These are phyloP conservation scores for Biscutella auriculata DNA, from an alignment of 441 rosid species.

Conservation along the genomic window DNA sequence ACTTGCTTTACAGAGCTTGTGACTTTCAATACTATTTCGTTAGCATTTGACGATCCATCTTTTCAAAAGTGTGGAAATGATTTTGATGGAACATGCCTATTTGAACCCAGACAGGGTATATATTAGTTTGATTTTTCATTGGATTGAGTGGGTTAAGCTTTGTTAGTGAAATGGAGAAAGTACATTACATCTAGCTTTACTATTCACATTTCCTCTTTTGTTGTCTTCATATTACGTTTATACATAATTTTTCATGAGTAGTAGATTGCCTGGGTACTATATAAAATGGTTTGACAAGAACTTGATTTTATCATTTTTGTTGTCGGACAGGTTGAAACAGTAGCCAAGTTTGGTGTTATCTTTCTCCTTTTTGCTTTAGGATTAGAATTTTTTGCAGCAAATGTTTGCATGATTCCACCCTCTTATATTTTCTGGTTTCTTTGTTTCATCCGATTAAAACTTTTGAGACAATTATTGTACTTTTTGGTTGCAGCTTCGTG, in stretches of 20 bases:
- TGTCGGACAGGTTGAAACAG: constrained; percentile 79
- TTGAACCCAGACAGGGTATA: constrained; percentile 29
- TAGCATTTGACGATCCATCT: constrained; percentile 7
- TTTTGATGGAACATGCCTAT: neutral
- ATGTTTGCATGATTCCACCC: constrained; percentile 39
- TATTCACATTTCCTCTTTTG: constrained; percentile 1
- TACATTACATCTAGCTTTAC: constrained; percentile 31
- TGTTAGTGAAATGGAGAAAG: constrained; percentile 97
- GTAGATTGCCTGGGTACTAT: neutral
- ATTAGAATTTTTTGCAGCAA: constrained; percentile 74
- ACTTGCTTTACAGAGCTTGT: constrained; percentile 5
- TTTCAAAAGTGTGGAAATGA: neutral
- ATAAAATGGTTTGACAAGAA: neutral
- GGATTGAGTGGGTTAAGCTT: constrained; percentile 95
- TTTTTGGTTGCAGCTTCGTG: constrained; percentile 59
- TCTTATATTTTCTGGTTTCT: constrained; percentile 6
- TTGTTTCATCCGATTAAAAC: constrained; percentile 5
- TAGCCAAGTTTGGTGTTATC: constrained; percentile 94
- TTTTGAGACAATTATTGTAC: constrained; percentile 5
- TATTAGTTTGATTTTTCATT: constrained; percentile 83
- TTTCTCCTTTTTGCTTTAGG: constrained; percentile 96
- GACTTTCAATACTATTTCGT: neutral
- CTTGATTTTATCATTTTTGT: constrained; percentile 3
- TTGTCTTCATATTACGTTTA: neutral
- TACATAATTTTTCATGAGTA: neutral